phyloP scores from a whole-genome alignment of 192 early-diverging fungal genomes.

The Thamnidium elegans region DNA sequence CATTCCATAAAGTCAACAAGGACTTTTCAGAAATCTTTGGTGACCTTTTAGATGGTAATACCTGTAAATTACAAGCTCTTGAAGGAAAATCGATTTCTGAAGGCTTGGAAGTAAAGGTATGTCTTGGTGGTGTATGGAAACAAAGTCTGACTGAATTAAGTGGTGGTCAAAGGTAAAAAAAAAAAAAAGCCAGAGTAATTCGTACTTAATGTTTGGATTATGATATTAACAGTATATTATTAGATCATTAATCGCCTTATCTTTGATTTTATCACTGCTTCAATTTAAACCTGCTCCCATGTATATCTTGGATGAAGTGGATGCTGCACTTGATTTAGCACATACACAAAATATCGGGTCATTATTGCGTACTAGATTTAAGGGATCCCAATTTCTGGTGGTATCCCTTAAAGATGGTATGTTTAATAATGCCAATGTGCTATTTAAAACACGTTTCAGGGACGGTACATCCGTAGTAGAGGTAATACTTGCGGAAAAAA shows the following conservation, averaged over 20 bases:
- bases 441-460: conserved; percentile 91
- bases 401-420: conserved; percentile 99
- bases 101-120: conserved; percentile 93
- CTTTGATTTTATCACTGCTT: conserved; percentile 91
- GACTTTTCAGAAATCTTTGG: conserved; percentile 98
- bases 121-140: conserved; percentile 96
- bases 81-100: conserved; percentile 76
- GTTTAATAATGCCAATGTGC: conserved; percentile 98
- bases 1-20: conserved; percentile 87
- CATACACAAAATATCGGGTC: conserved; percentile 99
- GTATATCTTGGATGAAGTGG: conserved; percentile 99
- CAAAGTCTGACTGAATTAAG: conserved; percentile 93
- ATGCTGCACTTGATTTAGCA: conserved; percentile 94
- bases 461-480: conserved; percentile 96
- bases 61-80: conserved; percentile 81
- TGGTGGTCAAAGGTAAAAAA: conserved; percentile 83
- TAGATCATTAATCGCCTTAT: conserved; percentile 93
- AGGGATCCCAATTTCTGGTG: conserved; percentile 95
- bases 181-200: background rate
- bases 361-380: conserved; percentile 88
- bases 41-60: conserved; percentile 89
- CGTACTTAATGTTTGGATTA: background rate
- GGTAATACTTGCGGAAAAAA: background rate
- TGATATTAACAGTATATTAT: background rate
- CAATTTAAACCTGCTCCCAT: conserved; percentile 99